Conservation (phyloP, 148 eudicot genomes). For the Polygonum maritimum region DNA sequence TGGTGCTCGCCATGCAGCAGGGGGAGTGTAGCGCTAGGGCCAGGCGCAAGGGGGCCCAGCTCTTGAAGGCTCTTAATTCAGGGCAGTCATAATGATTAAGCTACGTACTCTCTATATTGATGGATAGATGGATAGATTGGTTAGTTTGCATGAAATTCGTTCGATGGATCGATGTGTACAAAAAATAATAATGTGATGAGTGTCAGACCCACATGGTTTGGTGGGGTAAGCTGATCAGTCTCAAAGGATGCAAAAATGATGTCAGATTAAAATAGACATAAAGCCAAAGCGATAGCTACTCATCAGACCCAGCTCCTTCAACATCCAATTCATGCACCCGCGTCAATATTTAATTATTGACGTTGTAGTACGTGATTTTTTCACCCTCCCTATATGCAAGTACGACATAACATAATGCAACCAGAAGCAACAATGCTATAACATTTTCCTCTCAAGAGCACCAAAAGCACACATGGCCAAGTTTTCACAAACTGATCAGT, state of each 20-base stretch:
- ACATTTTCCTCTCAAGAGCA: not conserved
- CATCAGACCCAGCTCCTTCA: not conserved
- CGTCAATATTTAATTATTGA: too few species aligned
- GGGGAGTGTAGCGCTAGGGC: conserved; percentile 79
- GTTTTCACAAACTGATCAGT: too few species aligned
- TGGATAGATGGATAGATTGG: too few species aligned
- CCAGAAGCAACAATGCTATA: too few species aligned
- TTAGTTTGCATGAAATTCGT: too few species aligned
- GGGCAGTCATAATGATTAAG: conserved; percentile 17
- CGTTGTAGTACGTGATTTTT: too few species aligned
- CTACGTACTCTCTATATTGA: not conserved
- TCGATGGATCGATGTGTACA: not conserved
- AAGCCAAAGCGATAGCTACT: conserved; percentile 1
- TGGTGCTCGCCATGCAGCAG: conserved; percentile 69
- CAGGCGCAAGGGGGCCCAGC: conserved; percentile 74
- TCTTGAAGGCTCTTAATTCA: conserved; percentile 46
- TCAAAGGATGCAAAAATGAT: not conserved
- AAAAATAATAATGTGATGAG: not conserved
- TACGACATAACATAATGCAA: too few species aligned
- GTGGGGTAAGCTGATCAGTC: not conserved
- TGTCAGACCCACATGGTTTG: conserved; percentile 9
- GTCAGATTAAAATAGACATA: not conserved
- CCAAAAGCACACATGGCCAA: not conserved
- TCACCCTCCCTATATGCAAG: too few species aligned
- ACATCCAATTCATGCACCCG: too few species aligned